A percentile compares a stretch with the other conserved stretches of the same genome.
Evolutionary conservation across 2,329 filamentous ascomycete species (phyloP).

Genomic region (Byssochlamys sp.): DNA sequence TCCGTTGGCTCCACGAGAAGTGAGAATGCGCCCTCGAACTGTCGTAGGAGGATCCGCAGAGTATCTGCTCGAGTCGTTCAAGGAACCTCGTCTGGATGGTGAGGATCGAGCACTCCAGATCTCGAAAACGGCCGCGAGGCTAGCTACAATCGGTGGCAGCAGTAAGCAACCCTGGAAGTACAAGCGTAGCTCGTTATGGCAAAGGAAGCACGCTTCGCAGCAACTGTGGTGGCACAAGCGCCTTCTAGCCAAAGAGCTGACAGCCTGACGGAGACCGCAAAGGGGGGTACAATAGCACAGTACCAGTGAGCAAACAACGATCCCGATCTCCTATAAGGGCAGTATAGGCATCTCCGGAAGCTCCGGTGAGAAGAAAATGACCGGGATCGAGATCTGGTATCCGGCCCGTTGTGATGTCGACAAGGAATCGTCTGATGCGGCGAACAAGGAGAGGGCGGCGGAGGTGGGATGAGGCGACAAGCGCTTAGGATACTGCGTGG

Average conservation of each 20-base stretch:
- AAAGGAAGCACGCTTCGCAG: neutral
- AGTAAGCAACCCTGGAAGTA: neutral
- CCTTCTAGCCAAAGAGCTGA: neutral
- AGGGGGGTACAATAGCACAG: neutral
- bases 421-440: neutral
- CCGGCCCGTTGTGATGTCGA: neutral
- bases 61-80: neutral
- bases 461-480: slow-evolving; percentile 2
- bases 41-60: neutral
- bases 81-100: neutral
- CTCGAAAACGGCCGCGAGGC: neutral
- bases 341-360: neutral
- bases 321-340: neutral
- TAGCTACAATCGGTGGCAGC: neutral
- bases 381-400: neutral
- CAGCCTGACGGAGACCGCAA: neutral
- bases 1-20: neutral
- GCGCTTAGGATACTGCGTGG: neutral
- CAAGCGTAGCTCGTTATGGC: neutral
- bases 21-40: neutral
- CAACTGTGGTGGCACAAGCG: neutral
- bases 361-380: neutral
- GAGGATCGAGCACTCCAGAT: neutral
- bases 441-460: neutral
- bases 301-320: neutral